Base-by-base conservation (phyloP, 331 rosid species). In the Malus hybrid region DNA sequence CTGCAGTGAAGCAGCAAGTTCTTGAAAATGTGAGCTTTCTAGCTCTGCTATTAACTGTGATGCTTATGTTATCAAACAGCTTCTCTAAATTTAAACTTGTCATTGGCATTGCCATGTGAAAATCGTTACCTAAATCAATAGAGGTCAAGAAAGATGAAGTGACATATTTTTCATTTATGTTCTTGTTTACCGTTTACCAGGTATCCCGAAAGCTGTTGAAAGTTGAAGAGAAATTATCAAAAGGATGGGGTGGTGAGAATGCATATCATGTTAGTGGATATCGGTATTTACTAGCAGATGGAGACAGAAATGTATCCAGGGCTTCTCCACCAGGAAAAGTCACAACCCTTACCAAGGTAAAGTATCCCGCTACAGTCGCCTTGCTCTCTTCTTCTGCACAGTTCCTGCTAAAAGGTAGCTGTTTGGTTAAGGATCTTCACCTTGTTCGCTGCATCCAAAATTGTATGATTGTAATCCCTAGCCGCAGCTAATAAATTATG, bases 191-290 rank as follows among this genome's bases (percentile, higher is more conserved):
- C 69, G 65, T 70, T 29, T 80, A 76, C 65, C 87, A 94, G 99
- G 96, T 93, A 42, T 88, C 92, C 75, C 85, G 77, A 54, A 90
- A 92, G 85, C 88, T 94, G 80, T 69, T 86, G 77, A 92, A 86
- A 90, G 91, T 94, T 77, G 99, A 92, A 84, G 99, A 94, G 84
- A 94, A 90, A 72, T 83, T 94, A 76, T 92, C 97, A 19, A 94
- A 90, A 88, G 99, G 99, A 79, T 94, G 99, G 99, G 93, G 90
- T 44, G 99, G 99, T 78, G 97, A 94, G 81, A 94, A 90, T 82
- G 99, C 97, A 24, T 92, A 94, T 83, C 99, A 94, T 79, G 99
- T 94, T 42, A 34, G 87, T 46, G 97, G 96, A 27, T 90, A 94
- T 83, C 97, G 99, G 36, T 94, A 94, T 88, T 84, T 94, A 82